phyloP scores from a whole-genome alignment of 805 yeast genomes.

The Candida glaebosa region DNA sequence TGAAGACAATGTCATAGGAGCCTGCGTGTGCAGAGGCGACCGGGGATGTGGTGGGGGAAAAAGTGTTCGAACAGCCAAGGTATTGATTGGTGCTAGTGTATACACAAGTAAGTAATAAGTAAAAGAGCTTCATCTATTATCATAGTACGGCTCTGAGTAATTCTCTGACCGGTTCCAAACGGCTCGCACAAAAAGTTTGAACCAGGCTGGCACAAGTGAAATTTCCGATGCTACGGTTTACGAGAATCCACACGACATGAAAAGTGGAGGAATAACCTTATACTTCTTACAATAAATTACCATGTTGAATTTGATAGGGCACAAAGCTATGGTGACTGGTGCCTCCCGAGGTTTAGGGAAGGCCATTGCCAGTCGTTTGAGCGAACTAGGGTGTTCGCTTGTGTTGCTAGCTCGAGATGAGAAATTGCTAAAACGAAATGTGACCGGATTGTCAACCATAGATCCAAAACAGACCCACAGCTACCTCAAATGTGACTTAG shows the following conservation, averaged over 20 bases:
- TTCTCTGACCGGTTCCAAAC: no score
- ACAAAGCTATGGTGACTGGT: slow-evolving; percentile 38
- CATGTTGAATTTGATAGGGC: slow-evolving; percentile 6
- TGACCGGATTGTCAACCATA: slow-evolving; percentile 8
- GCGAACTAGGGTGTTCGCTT: slow-evolving; percentile 28
- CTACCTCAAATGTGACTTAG: slow-evolving; percentile 32
- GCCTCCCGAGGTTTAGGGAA: slow-evolving; percentile 39
- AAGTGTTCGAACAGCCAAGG: slow-evolving; percentile 1
- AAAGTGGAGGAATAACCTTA: background rate
- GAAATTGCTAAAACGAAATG: slow-evolving; percentile 21
- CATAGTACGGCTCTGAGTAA: no score
- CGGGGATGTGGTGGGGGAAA: slow-evolving; percentile 5
- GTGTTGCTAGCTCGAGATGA: slow-evolving; percentile 35
- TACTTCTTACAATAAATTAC: background rate
- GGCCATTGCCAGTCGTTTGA: slow-evolving; percentile 25
- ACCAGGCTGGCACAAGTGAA: background rate
- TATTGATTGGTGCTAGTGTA: slow-evolving; percentile 1
- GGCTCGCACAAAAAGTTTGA: background rate
- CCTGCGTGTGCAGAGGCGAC: slow-evolving; percentile 3
- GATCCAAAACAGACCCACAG: slow-evolving; percentile 23
- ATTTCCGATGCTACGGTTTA: background rate
- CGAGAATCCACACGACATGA: background rate
- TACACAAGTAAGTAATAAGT: background rate
- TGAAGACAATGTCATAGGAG: slow-evolving; percentile 3
- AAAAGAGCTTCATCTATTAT: no score